phyloP scores from a whole-genome alignment of 306 rosid genomes.

The Quercus parvula region DNA sequence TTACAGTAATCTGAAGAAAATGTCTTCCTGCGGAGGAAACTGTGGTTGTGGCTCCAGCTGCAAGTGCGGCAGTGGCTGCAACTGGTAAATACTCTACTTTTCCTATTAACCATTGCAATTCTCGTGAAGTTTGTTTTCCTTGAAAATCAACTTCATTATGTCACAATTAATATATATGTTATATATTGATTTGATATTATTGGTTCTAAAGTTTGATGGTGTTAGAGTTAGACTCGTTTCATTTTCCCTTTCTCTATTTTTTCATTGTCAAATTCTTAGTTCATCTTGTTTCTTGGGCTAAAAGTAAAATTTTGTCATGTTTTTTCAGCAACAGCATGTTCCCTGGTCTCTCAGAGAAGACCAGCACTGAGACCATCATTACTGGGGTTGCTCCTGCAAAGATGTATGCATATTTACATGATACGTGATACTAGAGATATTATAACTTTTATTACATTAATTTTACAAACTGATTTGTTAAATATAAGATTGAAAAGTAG shows the following conservation, averaged over 20 bases:
- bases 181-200: too few relatives aligned
- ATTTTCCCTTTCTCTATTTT: neutral
- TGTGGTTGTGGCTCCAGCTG: conserved; percentile 18
- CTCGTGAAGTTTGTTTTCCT: too few relatives aligned
- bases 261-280: neutral
- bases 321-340: conserved; percentile 12
- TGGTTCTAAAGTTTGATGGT: too few relatives aligned
- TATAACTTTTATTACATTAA: too few relatives aligned
- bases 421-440: too few relatives aligned
- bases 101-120: too few relatives aligned
- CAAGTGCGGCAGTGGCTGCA: conserved; percentile 1
- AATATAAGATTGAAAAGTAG: too few relatives aligned
- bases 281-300: neutral
- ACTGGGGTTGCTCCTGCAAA: conserved; percentile 32
- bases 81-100: neutral
- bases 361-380: conserved; percentile 17
- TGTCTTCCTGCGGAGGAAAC: conserved; percentile 4
- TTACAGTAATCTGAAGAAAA: neutral
- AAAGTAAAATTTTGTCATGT: neutral
- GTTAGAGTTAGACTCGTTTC: neutral
- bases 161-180: too few relatives aligned
- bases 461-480: too few relatives aligned
- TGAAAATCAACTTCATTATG: too few relatives aligned
- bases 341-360: conserved; percentile 27
- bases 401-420: conserved; percentile 12